Conservation (phyloP, 257 asterid genomes). For the Capsicum chinense region DNA sequence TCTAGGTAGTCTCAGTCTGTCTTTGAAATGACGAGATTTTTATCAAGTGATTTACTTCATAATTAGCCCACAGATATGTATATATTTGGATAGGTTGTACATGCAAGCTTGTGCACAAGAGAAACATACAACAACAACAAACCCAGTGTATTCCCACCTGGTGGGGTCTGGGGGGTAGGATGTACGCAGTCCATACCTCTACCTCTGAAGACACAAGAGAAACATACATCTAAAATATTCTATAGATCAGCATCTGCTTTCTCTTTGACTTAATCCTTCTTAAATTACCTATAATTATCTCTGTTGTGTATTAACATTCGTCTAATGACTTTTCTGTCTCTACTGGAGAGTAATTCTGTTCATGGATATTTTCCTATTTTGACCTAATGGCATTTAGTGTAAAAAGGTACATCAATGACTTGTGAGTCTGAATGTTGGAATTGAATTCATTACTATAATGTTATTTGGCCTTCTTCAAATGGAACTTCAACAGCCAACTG, state of each 20-base stretch:
- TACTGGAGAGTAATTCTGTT: not conserved
- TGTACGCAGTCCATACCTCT: too few relatives aligned
- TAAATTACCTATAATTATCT: not conserved
- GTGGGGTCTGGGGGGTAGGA: too few relatives aligned
- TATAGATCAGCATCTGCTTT: conserved; percentile 2
- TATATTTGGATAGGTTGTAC: not conserved
- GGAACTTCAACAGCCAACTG: not conserved
- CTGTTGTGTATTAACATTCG: not conserved
- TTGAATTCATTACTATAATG: not conserved
- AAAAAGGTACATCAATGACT: not conserved
- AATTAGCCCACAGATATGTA: not conserved
- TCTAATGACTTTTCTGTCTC: conserved; percentile 25
- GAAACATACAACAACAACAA: not conserved
- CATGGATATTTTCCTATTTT: not conserved
- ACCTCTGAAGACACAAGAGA: too few relatives aligned
- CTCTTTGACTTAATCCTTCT: conserved; percentile 14
- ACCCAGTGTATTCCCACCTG: too few relatives aligned
- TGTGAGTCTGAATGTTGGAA: conserved; percentile 5
- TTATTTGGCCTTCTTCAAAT: not conserved
- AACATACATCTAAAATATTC: not conserved
- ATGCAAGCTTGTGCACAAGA: not conserved
- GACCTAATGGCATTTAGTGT: conserved; percentile 6
- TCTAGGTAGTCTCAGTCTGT: not conserved
- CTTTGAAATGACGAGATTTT: not conserved
- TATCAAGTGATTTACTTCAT: not conserved